Evolutionary conservation across 257 asterid species (phyloP).

Genomic region (Linderniella brevidens): DNA sequence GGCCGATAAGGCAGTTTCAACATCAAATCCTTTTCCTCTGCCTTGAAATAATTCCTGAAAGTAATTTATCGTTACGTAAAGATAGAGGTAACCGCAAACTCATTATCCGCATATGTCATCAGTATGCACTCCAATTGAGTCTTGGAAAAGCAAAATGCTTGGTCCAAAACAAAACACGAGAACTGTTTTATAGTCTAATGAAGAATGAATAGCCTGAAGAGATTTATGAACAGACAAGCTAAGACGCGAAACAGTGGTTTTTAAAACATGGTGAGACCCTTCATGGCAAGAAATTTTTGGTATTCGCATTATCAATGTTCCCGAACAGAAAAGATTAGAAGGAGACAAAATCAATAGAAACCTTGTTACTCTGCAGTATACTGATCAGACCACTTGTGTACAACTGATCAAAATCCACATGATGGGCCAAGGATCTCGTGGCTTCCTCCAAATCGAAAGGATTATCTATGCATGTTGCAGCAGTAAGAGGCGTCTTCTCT

Average conservation of each 20-base stretch:
- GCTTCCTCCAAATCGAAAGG: slow-evolving; percentile 92
- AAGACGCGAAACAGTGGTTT: not conserved
- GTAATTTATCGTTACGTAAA: slow-evolving; percentile 10
- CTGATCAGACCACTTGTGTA: slow-evolving; percentile 53
- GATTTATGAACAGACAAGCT: too few species aligned
- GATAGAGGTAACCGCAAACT: slow-evolving; percentile 2
- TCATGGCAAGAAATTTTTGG: too few species aligned
- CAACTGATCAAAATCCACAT: slow-evolving; percentile 32
- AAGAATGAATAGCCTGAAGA: too few species aligned
- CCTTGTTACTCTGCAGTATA: slow-evolving; percentile 74
- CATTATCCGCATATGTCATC: too few species aligned
- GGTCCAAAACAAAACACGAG: too few species aligned
- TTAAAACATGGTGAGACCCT: too few species aligned
- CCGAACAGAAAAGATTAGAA: not conserved
- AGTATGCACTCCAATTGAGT: too few species aligned
- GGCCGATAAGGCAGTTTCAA: slow-evolving; percentile 60
- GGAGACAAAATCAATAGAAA: slow-evolving; percentile 12
- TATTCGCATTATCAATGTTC: not conserved
- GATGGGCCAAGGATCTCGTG: slow-evolving; percentile 37
- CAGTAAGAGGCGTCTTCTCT: slow-evolving; percentile 81
- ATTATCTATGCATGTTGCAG: slow-evolving; percentile 85
- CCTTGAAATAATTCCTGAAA: slow-evolving; percentile 90
- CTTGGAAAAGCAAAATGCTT: too few species aligned
- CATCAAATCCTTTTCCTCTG: slow-evolving; percentile 68
- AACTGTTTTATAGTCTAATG: too few species aligned